Evolutionary conservation across 2,329 filamentous ascomycete genomes (phyloP).

Genomic region (Nothopassalora personata): DNA sequence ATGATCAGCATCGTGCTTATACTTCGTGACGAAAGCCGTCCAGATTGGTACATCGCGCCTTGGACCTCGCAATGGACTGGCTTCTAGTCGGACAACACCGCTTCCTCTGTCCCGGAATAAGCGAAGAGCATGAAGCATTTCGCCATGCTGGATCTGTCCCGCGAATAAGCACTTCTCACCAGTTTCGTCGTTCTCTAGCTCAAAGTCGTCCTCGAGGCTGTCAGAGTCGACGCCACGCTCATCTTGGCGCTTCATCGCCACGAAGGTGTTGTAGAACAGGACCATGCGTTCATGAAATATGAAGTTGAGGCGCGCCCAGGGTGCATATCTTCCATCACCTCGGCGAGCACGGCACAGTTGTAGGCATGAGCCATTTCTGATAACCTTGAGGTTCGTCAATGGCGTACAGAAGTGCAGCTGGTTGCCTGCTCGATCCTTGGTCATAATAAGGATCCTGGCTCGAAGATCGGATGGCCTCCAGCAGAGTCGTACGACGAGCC

Average conservation of each 20-base stretch:
- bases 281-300: conserved; percentile 53
- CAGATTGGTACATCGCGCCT: conserved; percentile 54
- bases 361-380: conserved; percentile 38
- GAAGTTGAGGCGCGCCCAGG: conserved; percentile 54
- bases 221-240: conserved; percentile 32
- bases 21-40: conserved; percentile 50
- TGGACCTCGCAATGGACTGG: conserved; percentile 49
- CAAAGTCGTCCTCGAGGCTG: conserved; percentile 43
- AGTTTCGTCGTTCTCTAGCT: conserved; percentile 33
- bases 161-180: conserved; percentile 46
- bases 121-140: conserved; percentile 50
- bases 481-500: conserved; percentile 37
- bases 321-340: conserved; percentile 36
- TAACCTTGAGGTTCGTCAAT: conserved; percentile 43
- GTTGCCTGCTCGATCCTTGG: conserved; percentile 37
- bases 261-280: conserved; percentile 52
- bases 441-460: conserved; percentile 50
- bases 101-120: conserved; percentile 50
- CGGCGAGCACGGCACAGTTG: conserved; percentile 31
- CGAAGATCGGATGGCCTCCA: conserved; percentile 48
- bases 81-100: conserved; percentile 51
- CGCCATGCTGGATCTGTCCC: conserved; percentile 49
- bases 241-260: conserved; percentile 56
- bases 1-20: conserved; percentile 46
- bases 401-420: conserved; percentile 46